Percentiles rank a stretch among this genome's conserved stretches.
Evolutionary conservation across 805 yeast species (phyloP).

Genomic region (Torulaspora microellipsoides): DNA sequence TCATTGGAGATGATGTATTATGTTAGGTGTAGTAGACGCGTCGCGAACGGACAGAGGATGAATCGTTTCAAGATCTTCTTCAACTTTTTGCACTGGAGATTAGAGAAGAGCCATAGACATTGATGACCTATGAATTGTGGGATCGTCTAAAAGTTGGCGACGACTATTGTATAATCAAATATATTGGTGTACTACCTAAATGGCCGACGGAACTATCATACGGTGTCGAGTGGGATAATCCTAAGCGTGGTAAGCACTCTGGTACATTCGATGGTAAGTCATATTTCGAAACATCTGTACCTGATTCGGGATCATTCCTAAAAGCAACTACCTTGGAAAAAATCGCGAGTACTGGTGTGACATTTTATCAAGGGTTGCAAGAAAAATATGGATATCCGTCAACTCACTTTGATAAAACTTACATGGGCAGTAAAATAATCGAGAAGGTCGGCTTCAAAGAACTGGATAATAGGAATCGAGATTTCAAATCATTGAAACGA

Average conservation of each 20-base stretch:
- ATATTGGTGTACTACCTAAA: conserved; percentile 51
- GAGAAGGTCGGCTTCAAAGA: conserved; percentile 65
- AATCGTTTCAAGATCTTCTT: no score
- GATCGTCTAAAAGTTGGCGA: conserved; percentile 38
- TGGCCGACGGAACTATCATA: conserved; percentile 58
- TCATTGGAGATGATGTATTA: no score
- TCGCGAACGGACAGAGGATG: no score
- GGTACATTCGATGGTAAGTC: conserved; percentile 52
- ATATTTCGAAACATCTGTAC: conserved; percentile 45
- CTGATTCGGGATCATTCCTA: conserved; percentile 24
- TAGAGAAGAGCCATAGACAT: neutral
- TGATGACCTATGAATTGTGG: conserved; percentile 21
- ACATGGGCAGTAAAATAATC: conserved; percentile 53
- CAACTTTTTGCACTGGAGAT: no score
- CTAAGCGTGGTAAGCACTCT: conserved; percentile 62
- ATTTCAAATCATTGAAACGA: conserved; percentile 42
- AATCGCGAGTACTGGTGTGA: conserved; percentile 29
- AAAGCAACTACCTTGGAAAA: conserved; percentile 24
- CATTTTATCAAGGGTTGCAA: conserved; percentile 48
- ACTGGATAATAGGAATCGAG: conserved; percentile 43
- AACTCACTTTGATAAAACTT: conserved; percentile 33
- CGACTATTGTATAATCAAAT: conserved; percentile 59
- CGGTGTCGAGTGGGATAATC: conserved; percentile 87
- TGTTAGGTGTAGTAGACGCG: no score
- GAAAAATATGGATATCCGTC: conserved; percentile 43